Base-by-base conservation (phyloP, 129 eudicot species). In the Lactuca saligna region DNA sequence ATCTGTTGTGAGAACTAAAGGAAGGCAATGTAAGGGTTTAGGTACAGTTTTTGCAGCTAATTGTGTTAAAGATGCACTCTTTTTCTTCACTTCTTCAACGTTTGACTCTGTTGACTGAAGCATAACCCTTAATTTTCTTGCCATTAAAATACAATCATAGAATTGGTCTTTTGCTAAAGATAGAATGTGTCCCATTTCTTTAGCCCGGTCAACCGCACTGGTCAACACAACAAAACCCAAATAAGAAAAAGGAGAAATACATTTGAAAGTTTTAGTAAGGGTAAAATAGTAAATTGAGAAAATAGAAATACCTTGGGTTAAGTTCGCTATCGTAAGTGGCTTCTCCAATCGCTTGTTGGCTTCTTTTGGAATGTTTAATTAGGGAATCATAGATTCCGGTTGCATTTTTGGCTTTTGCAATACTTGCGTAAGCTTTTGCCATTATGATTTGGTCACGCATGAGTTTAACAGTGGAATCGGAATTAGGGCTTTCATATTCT, bases 31-130 rank as follows among this genome's bases (percentile, higher is more conserved):
- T 81, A 94, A 66, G 8, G 97, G 96, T 62, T 70, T 83, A 60
- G 99, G 99, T 38, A 94, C 83, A 7, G 96, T 94, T 84, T 94
- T 94, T 60, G 99, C 99, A 74, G 99, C 99, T 42, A 94, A 82
- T 86, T 94, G 99, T 49, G 86, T 90, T 79, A 94, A 80, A 69
- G 92, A 94, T 25, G 88, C 82, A 75, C 99, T 94, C 70, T 85
- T 85, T 75, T 85, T 94, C 91, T 75, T 89, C 68, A 75, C 76
- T 53, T 68, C 75, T 63, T 78, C 82, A 35, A 85, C 84, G 44
- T 82, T 85, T 31, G 70, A 73, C 80, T 89, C 99, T 17, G 85
- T 68, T 14, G 86, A 83, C 84, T 94, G 99, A 71, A 94, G 89
- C 97, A 94, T 94, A 63, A 86, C 96, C 81, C 99, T 78, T 74